Conservation (phyloP, 169 alveolate genomes). For the Eimeria necatrix region DNA sequence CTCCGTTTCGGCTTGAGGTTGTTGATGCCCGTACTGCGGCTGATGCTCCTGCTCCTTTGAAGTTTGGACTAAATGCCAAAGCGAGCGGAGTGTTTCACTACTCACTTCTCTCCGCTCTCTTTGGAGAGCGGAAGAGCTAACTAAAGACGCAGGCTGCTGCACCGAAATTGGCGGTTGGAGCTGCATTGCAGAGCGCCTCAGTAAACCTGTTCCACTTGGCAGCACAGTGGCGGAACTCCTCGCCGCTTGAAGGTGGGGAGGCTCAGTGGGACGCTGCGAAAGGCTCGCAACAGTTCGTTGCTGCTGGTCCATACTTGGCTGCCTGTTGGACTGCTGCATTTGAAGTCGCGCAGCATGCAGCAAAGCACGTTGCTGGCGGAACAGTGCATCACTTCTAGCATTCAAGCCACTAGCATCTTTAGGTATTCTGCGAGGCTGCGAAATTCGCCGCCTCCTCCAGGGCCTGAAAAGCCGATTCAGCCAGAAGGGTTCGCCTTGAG, state of each 20-base stretch:
- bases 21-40: slow-evolving; percentile 34
- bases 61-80: slow-evolving; percentile 53
- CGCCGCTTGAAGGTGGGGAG: not conserved
- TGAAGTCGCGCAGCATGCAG: slow-evolving; percentile 35
- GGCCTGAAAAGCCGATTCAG: slow-evolving; percentile 39
- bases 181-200: slow-evolving; percentile 39
- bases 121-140: not conserved
- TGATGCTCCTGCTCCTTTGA: slow-evolving; percentile 42
- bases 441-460: slow-evolving; percentile 52
- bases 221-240: not conserved
- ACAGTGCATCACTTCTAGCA: not conserved
- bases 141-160: not conserved
- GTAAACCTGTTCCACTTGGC: not conserved
- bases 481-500: slow-evolving; percentile 62
- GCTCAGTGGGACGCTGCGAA: not conserved
- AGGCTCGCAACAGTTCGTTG: slow-evolving; percentile 14
- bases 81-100: not conserved
- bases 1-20: slow-evolving; percentile 6
- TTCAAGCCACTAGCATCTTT: not conserved
- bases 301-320: not conserved
- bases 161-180: not conserved
- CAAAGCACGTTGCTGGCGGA: slow-evolving; percentile 8
- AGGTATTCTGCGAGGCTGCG: slow-evolving; percentile 9
- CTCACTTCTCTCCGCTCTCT: not conserved
- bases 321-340: not conserved